Conservation (phyloP, 208 protist species). For the Trypanosoma caninum region DNA sequence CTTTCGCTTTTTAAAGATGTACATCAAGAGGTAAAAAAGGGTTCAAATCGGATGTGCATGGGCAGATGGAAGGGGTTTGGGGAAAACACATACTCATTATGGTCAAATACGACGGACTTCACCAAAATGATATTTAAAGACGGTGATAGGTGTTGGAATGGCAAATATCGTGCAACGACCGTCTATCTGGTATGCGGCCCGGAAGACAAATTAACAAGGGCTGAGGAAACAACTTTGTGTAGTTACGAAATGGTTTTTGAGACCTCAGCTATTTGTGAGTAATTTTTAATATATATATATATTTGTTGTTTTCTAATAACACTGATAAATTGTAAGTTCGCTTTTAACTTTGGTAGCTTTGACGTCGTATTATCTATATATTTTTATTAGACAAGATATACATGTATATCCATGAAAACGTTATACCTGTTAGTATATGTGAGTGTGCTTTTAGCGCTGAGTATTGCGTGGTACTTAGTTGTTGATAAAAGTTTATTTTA, state of each 20-base stretch:
- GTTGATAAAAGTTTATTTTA: conserved; percentile 7
- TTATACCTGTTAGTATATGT: no score
- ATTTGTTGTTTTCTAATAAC: conserved; percentile 5
- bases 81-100: conserved; percentile 63
- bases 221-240: conserved; percentile 74
- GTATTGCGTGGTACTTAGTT: no score
- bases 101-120: conserved; percentile 51
- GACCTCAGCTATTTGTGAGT: conserved; percentile 65
- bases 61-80: conserved; percentile 63
- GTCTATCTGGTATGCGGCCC: conserved; percentile 64
- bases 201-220: conserved; percentile 43
- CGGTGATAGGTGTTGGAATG: conserved; percentile 56
- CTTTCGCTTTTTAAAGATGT: conserved; percentile 48
- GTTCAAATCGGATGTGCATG: conserved; percentile 25
- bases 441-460: no score
- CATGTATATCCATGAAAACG: no score
- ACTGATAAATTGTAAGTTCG: background rate
- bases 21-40: conserved; percentile 26
- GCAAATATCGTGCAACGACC: conserved; percentile 32
- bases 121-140: conserved; percentile 56
- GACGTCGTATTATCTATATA: no score
- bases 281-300: conserved; percentile 16
- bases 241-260: conserved; percentile 75
- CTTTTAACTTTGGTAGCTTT: no score
- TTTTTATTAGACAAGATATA: no score